Evolutionary conservation across 2,329 filamentous ascomycete species (phyloP).

Genomic region (Xylaria digitata): DNA sequence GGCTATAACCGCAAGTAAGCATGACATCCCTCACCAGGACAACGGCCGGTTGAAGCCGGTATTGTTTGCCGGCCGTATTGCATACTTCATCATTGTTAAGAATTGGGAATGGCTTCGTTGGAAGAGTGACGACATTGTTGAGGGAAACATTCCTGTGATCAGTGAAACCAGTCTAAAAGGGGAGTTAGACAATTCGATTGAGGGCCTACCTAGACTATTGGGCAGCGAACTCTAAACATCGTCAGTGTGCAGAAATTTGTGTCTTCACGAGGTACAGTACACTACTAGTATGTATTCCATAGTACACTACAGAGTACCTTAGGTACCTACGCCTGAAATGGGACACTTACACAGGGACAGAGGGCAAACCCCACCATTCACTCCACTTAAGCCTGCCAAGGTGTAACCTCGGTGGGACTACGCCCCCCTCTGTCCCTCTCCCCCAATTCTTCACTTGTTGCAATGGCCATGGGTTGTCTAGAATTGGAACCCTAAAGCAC

Average conservation of each 20-base stretch:
- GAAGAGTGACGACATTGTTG: constrained; percentile 21
- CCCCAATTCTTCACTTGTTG: constrained; percentile 13
- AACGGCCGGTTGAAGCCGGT: constrained; percentile 17
- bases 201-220: background rate
- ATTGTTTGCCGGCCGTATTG: background rate
- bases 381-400: constrained; percentile 18
- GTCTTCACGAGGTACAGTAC: constrained; percentile 9
- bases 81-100: background rate
- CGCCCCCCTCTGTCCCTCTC: constrained; percentile 11
- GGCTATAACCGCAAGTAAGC: constrained; percentile 14
- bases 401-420: constrained; percentile 23
- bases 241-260: constrained; percentile 20
- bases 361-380: constrained; percentile 4
- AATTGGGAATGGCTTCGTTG: background rate
- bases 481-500: background rate
- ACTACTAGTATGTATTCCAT: too few species aligned
- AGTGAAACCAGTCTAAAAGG: background rate
- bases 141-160: constrained; percentile 2
- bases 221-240: constrained; percentile 9
- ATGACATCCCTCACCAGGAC: constrained; percentile 1
- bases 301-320: background rate
- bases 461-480: constrained; percentile 12
- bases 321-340: too few species aligned
- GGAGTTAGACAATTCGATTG: background rate
- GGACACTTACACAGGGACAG: background rate